A percentile compares a stretch with the other conserved stretches of the same genome.
Evolutionary conservation across 305 asterid species (phyloP).

Genomic region (Fraxinus nigra): DNA sequence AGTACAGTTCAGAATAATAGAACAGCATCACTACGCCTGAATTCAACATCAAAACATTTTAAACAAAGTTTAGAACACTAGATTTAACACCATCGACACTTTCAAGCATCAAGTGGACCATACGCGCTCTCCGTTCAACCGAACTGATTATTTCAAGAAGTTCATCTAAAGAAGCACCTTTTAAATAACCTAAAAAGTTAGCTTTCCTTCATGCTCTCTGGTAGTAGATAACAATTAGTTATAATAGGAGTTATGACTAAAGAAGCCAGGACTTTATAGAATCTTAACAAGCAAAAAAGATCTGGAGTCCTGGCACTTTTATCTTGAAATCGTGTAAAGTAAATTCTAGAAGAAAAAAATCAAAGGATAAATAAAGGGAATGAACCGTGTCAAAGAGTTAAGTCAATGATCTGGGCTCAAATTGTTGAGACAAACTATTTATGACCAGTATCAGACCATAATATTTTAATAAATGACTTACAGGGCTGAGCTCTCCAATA

Average conservation of each 20-base stretch:
- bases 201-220: background rate
- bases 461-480: conserved; percentile 21
- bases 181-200: background rate
- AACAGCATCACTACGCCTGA: conserved; percentile 7
- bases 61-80: background rate
- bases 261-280: background rate
- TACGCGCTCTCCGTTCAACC: background rate
- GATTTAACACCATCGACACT: background rate
- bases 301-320: background rate
- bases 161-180: background rate
- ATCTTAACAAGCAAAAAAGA: background rate
- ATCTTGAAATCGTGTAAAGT: background rate
- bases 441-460: background rate
- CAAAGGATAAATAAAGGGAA: background rate
- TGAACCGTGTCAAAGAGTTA: background rate
- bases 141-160: background rate
- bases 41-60: background rate
- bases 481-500: conserved; percentile 91
- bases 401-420: background rate
- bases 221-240: background rate
- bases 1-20: conserved; percentile 14
- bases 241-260: background rate
- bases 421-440: background rate
- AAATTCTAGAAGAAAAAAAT: background rate
- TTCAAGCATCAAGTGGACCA: background rate